Percentiles rank a stretch among this genome's conserved stretches.
Conservation (phyloP, 2,329 filamentous ascomycete genomes). For the Botrytis elliptica region DNA sequence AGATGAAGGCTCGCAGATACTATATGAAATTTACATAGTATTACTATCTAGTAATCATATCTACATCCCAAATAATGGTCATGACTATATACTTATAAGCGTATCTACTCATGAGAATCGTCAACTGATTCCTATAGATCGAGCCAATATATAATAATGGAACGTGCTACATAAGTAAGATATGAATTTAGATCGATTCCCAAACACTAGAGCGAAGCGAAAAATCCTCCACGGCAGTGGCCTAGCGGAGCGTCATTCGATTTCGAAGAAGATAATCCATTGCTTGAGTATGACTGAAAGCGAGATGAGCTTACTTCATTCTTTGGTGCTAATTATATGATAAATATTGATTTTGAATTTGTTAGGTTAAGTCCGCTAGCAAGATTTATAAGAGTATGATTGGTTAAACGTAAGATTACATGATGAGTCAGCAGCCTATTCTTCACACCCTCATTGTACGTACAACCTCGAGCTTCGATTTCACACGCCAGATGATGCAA, state of each 20-base stretch:
- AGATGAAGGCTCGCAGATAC: neutral
- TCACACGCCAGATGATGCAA: neutral
- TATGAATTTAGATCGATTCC: neutral
- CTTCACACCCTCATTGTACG: neutral
- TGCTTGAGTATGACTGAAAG: neutral
- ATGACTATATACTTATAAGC: neutral
- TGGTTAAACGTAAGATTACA: neutral
- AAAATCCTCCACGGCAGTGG: neutral
- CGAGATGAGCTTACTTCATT: neutral
- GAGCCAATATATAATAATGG: neutral
- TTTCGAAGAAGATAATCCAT: neutral
- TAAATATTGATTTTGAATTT: neutral
- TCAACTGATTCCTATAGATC: neutral
- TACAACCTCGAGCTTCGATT: neutral
- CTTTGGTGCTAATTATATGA: neutral
- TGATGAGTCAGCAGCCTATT: neutral
- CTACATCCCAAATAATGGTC: neutral
- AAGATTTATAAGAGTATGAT: neutral
- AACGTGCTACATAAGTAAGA: no score
- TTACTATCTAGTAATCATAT: no score
- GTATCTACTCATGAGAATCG: no score
- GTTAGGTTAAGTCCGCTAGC: no score
- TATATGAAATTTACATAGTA: neutral
- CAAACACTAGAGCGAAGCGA: neutral
- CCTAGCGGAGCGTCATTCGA: neutral